Percentiles rank a stretch among this genome's conserved stretches.
Conservation (phyloP, 225 moss, liverwort and hornwort species). For the Pseudisothecium myosuroides region DNA sequence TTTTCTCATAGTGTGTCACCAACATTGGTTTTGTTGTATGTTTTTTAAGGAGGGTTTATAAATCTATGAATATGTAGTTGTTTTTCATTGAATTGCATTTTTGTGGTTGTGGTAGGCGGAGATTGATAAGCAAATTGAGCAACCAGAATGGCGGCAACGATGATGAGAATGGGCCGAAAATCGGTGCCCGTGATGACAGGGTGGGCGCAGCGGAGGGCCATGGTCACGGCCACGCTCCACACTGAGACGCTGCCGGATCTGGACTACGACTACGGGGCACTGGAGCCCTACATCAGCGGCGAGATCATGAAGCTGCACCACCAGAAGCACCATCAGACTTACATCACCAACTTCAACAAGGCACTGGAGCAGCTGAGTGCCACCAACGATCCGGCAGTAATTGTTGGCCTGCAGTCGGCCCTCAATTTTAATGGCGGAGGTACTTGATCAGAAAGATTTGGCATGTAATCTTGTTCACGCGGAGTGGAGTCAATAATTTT, state of each 20-base stretch:
- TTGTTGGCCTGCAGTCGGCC: conserved; percentile 64
- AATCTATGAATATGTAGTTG: not conserved
- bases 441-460: not conserved
- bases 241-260: conserved; percentile 69
- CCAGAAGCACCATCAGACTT: conserved; percentile 96
- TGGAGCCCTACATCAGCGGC: conserved; percentile 84
- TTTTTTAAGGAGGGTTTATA: not conserved
- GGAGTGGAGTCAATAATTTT: not conserved
- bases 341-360: conserved; percentile 87
- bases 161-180: conserved; percentile 13
- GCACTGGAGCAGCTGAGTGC: conserved; percentile 67
- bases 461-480: not conserved
- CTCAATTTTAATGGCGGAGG: conserved; percentile 96
- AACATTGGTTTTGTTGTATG: not conserved
- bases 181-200: not conserved
- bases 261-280: conserved; percentile 73
- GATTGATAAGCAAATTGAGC: not conserved
- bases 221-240: conserved; percentile 22
- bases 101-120: not conserved
- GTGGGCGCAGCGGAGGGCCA: conserved; percentile 34
- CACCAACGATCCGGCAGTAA: conserved; percentile 26
- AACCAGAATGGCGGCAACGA: not conserved
- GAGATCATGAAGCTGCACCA: conserved; percentile 97
- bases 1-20: not conserved
- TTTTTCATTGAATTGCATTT: not conserved